These are phyloP conservation scores for Acidiella bohemica DNA, from an alignment of 495 filamentous ascomycete genomes.

Conservation along the genomic window DNA sequence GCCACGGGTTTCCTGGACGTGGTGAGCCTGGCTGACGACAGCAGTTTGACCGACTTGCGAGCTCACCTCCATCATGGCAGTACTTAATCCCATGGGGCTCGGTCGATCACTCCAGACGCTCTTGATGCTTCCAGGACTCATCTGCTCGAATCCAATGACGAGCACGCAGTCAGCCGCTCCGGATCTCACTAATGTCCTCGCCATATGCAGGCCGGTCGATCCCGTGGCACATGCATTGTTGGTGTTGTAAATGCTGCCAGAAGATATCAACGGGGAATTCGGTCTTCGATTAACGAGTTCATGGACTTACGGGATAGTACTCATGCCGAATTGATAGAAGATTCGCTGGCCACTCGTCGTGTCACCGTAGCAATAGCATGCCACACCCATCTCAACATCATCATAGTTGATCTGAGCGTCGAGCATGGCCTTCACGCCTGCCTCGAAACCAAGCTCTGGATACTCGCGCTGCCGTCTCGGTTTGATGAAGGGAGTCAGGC, in stretches of 20 bases:
- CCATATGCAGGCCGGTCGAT: slow-evolving; percentile 76
- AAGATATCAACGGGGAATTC: too few relatives aligned
- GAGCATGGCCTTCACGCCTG: slow-evolving; percentile 86
- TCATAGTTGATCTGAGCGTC: slow-evolving; percentile 95
- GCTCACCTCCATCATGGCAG: slow-evolving; percentile 60
- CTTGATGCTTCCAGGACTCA: slow-evolving; percentile 79
- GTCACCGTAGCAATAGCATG: slow-evolving; percentile 92
- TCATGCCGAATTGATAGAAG: slow-evolving; percentile 99
- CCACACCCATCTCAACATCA: slow-evolving; percentile 89
- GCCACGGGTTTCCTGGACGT: slow-evolving; percentile 61
- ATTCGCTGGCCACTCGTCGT: slow-evolving; percentile 90
- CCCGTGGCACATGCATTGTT: slow-evolving; percentile 90
- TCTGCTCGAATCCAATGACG: slow-evolving; percentile 95
- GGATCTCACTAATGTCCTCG: slow-evolving; percentile 60
- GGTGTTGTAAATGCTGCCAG: slow-evolving; percentile 65
- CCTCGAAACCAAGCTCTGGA: slow-evolving; percentile 84
- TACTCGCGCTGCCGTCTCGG: slow-evolving; percentile 84
- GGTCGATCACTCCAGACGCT: slow-evolving; percentile 66
- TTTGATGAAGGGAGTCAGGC: slow-evolving; percentile 59
- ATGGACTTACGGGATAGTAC: slow-evolving; percentile 24
- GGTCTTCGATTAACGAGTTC: too few relatives aligned
- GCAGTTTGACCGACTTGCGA: slow-evolving; percentile 62
- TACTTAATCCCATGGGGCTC: slow-evolving; percentile 58
- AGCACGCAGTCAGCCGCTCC: slow-evolving; percentile 75
- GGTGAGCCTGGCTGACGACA: too few relatives aligned